Evolutionary conservation across 2,329 filamentous ascomycete species (phyloP), one percentile per base, ranked within the genome.

Genomic region (Trichophyton verrucosum): DNA sequence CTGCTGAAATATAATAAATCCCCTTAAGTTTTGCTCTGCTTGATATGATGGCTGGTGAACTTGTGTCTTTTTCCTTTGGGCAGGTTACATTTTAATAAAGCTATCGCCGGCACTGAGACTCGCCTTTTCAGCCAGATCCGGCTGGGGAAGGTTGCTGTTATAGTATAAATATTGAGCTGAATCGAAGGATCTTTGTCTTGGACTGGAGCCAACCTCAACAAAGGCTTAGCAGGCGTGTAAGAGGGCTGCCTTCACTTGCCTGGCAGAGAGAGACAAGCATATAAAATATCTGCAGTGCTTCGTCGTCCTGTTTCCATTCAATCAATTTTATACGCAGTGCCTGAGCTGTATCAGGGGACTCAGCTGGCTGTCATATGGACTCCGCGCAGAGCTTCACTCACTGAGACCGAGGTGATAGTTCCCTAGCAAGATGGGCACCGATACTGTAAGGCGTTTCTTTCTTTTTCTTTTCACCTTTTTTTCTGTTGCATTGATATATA

Each of bases 161-260:
- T 33, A 30, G 49, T 53, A 44, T 44, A n/a, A 53, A 30, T 53
- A 22, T 24, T 53, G 27, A 17, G 22, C 49, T 30, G 22, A 53
- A 53, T 53, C 49, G 49, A 53, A 53, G 49, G 49, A 53, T 33
- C 49, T 53, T 53, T 53, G 22, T 53, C 49, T 17, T 11, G 44
- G 44, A 24, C 17, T 53, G 22, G 49, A 27, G 9, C 6, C 49
- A 53, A 17, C 27, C 22, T 53, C 22, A 53, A 53, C 49, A 53
- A 53, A 53, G 49, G 22, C 15, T 53, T 53, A 30, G 15, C n/a
- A 13, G 22, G 27, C 22, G 15, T 33, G 24, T 33, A 53, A 24
- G 49, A 30, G 20, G 11, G 20, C 6, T 53, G 22, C 24, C 20
- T 51, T 53, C 22, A 38, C 13, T 7, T 53, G 22, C 9, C 49